Evolutionary conservation across 192 early-diverging fungal species (phyloP).

Genomic region (Cetraspora pellucida): DNA sequence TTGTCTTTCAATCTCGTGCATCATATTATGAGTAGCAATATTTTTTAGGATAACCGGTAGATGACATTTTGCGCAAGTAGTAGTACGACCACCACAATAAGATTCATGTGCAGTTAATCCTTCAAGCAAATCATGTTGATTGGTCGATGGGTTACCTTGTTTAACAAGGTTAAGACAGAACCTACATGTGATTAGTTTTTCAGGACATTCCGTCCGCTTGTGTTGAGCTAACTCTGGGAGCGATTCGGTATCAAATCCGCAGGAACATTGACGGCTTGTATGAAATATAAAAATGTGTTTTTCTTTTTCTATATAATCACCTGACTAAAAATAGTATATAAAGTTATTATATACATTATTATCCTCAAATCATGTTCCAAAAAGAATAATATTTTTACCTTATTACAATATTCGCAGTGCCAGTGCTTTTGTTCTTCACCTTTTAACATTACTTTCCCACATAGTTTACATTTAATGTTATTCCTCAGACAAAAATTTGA

Average conservation of each 20-base stretch:
- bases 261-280: constrained; percentile 61
- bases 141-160: constrained; percentile 58
- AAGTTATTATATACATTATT: constrained; percentile 16
- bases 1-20: constrained; percentile 69
- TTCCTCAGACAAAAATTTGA: constrained; percentile 79
- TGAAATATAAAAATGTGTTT: constrained; percentile 76
- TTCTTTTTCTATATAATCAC: constrained; percentile 48
- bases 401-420: constrained; percentile 79
- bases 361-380: neutral
- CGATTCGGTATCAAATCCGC: constrained; percentile 45
- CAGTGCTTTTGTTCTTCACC: constrained; percentile 70
- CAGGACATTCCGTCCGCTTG: constrained; percentile 65
- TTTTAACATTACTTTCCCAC: constrained; percentile 69
- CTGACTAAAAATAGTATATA: constrained; percentile 34
- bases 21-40: constrained; percentile 68
- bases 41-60: constrained; percentile 77
- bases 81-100: constrained; percentile 84
- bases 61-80: constrained; percentile 77
- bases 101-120: constrained; percentile 76
- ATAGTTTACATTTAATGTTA: constrained; percentile 68
- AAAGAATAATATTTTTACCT: constrained; percentile 33
- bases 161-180: constrained; percentile 76
- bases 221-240: constrained; percentile 66
- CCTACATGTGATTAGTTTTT: constrained; percentile 77
- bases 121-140: constrained; percentile 64